A percentile compares a stretch with the other conserved stretches of the same genome.
Evolutionary conservation across 345 rosid genomes (phyloP).

Genomic region (Punica granatum): DNA sequence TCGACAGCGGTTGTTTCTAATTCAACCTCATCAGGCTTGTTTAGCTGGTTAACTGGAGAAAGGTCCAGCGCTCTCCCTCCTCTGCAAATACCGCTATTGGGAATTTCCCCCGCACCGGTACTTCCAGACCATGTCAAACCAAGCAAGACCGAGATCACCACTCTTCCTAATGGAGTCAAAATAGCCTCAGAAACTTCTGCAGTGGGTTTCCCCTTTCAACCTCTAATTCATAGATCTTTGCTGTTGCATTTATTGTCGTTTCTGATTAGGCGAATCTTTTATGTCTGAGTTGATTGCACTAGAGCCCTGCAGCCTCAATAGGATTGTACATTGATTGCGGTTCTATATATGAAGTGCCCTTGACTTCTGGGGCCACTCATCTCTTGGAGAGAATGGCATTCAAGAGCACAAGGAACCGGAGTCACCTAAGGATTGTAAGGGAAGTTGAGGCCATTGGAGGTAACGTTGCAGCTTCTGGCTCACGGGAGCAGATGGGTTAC

Average conservation of each 20-base stretch:
- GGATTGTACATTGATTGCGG: constrained; percentile 79
- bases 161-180: constrained; percentile 68
- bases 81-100: constrained; percentile 47
- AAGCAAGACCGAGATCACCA: constrained; percentile 40
- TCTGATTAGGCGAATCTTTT: background rate
- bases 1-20: constrained; percentile 44
- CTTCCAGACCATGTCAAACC: constrained; percentile 65
- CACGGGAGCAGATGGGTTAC: constrained; percentile 86
- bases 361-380: constrained; percentile 65
- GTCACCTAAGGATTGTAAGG: constrained; percentile 73
- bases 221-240: background rate
- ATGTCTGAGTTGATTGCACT: background rate
- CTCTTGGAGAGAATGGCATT: constrained; percentile 94
- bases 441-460: constrained; percentile 97
- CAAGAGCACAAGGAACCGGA: constrained; percentile 75
- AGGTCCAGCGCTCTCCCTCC: constrained; percentile 37
- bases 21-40: constrained; percentile 39
- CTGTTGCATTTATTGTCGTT: constrained; percentile 7
- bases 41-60: constrained; percentile 65
- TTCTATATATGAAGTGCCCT: constrained; percentile 70
- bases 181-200: constrained; percentile 59
- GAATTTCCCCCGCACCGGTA: constrained; percentile 44
- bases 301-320: constrained; percentile 79
- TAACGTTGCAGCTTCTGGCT: constrained; percentile 62
- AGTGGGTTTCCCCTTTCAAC: constrained; percentile 26